Evolutionary conservation across 139 green algal genomes (phyloP), one percentile per base, ranked within the genome.

Genomic region (Auxenochlorella protothecoides): DNA sequence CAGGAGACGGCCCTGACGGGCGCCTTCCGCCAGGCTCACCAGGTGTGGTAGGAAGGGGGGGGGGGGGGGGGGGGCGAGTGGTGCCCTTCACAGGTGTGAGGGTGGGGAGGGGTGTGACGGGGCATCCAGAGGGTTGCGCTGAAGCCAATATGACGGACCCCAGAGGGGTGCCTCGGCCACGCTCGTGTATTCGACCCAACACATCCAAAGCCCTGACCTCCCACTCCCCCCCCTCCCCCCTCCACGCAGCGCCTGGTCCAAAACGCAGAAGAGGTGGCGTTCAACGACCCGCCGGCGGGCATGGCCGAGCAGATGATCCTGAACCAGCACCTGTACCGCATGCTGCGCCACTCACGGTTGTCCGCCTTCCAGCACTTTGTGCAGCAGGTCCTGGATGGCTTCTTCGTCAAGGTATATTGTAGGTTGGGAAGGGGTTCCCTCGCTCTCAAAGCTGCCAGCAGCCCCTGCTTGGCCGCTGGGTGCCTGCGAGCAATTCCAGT

Each of bases 271-370:
- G 90, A 96, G 83, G 76, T 96, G 66, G 91, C 91, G 12, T 97
- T 93, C 85, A 97, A 97, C 76, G 92, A 97, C 83, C 92, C 92
- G 0, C 87, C 87, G 2, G 80, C 82, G 0, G 86, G 84, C 16
- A 79, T 80, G 52, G 83, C 88, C 0, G 92, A 97, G 81, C 74
- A 90, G 74, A 82, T 97, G 52, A 89, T 97, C 62, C 82, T 97
- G 10, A 96, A 97, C 83, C 82, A 93, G 82, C 90, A 97, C 83
- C 85, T 97, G 66, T 74, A 81, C 15, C 77, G 91, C n/a, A 82
- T 97, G 68, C 72, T 95, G 59, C 78, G 79, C 15, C 93, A 96
- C 83, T 83, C 80, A 14, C 75, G 83, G 52, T 83, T 97, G 15
- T 92, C 87, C 13, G 83, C 90, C 27, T 86, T 96, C 74, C 91